phyloP scores from a whole-genome alignment of 2,329 filamentous ascomycete species.

The Fusarium globosum region DNA sequence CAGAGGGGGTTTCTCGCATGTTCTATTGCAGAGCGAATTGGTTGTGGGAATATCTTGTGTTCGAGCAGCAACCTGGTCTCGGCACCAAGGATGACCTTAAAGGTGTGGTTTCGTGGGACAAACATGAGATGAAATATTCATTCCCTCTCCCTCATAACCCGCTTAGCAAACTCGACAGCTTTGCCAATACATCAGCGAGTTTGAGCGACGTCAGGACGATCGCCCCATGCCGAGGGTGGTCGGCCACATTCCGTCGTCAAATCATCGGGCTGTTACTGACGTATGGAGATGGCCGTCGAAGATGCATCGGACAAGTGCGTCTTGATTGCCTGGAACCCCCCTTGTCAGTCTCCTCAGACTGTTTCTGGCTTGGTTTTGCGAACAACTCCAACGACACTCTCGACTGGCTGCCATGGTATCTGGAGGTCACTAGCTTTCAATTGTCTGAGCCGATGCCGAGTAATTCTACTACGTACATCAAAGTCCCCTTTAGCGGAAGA shows the following conservation, averaged over 20 bases:
- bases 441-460: no score
- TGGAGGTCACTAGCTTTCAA: no score
- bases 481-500: not conserved
- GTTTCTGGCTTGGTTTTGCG: not conserved
- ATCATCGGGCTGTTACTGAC: not conserved
- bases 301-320: not conserved
- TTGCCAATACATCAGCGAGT: not conserved
- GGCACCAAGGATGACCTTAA: accelerated
- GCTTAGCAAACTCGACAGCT: no score
- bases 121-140: no score
- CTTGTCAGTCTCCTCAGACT: accelerated
- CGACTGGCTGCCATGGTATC: no score
- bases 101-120: not conserved
- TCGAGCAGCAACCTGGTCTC: accelerated
- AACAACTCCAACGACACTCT: no score
- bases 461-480: not conserved
- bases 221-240: not conserved
- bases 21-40: not conserved
- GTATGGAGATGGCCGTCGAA: not conserved
- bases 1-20: not conserved
- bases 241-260: accelerated
- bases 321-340: accelerated
- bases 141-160: no score
- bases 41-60: not conserved
- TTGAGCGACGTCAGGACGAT: not conserved